phyloP scores from a whole-genome alignment of 257 asterid species.

The Knoxia roxburghii region DNA sequence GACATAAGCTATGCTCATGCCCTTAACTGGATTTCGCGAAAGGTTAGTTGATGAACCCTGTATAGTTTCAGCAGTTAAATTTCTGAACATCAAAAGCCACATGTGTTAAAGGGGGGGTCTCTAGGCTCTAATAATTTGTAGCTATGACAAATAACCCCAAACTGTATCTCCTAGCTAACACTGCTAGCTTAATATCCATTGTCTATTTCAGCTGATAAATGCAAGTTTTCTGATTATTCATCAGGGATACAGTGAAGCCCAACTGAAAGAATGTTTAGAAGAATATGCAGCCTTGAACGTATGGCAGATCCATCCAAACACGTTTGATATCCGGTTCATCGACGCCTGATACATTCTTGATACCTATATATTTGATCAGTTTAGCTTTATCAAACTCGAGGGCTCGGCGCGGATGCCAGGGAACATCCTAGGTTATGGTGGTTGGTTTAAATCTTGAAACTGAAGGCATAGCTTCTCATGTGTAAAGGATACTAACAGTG shows the following conservation, averaged over 20 bases:
- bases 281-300: slow-evolving; percentile 95
- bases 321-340: slow-evolving; percentile 78
- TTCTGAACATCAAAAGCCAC: background rate
- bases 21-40: slow-evolving; percentile 96
- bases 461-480: no score
- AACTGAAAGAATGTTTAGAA: slow-evolving; percentile 88
- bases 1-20: slow-evolving; percentile 93
- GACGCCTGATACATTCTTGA: slow-evolving; percentile 43
- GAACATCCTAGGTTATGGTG: no score
- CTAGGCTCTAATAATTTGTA: background rate
- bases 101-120: background rate
- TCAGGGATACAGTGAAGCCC: slow-evolving; percentile 98
- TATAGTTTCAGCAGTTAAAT: background rate
- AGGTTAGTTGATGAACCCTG: slow-evolving; percentile 46
- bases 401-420: no score
- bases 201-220: no score
- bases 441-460: no score
- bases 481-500: no score
- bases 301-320: slow-evolving; percentile 98
- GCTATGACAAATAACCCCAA: no score
- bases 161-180: no score
- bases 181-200: no score
- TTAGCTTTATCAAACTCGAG: background rate
- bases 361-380: background rate
- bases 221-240: background rate